A percentile compares a stretch with the other conserved stretches of the same genome.
These are phyloP conservation scores for Apiotrichum laibachii DNA, from an alignment of 1,284 basidiomycete genomes.

Conservation along the genomic window DNA sequence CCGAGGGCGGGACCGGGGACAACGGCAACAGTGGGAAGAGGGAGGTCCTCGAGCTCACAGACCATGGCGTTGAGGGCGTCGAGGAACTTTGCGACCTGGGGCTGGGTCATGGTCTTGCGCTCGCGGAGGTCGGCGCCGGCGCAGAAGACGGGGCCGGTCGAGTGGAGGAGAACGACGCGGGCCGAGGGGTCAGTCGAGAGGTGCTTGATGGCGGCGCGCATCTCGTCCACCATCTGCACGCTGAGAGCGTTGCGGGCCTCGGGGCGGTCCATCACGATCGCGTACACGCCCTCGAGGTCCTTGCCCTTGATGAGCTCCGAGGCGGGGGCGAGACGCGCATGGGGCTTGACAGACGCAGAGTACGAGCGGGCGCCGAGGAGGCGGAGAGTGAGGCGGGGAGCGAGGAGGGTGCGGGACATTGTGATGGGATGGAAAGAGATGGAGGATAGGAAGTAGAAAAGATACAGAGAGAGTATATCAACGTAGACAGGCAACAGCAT, in stretches of 20 bases:
- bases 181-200: conserved; percentile 57
- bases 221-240: conserved; percentile 70
- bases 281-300: conserved; percentile 46
- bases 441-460: background rate
- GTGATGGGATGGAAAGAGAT: background rate
- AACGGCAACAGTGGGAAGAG: conserved; percentile 85
- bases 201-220: conserved; percentile 66
- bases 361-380: conserved; percentile 9
- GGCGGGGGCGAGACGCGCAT: conserved; percentile 34
- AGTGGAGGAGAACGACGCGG: conserved; percentile 74
- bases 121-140: conserved; percentile 89
- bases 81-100: conserved; percentile 76
- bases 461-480: no score
- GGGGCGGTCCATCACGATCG: conserved; percentile 67
- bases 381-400: conserved; percentile 6
- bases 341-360: conserved; percentile 20
- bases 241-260: conserved; percentile 88
- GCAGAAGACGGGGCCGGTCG: conserved; percentile 74
- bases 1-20: conserved; percentile 91
- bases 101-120: conserved; percentile 71
- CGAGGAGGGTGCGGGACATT: conserved; percentile 14
- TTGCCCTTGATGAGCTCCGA: conserved; percentile 6
- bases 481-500: background rate
- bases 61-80: conserved; percentile 70
- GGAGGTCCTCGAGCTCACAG: conserved; percentile 69